Percentiles rank a stretch among this genome's conserved stretches.
Evolutionary conservation across 2,329 filamentous ascomycete genomes (phyloP).

Genomic region (Penicillium polonicum): DNA sequence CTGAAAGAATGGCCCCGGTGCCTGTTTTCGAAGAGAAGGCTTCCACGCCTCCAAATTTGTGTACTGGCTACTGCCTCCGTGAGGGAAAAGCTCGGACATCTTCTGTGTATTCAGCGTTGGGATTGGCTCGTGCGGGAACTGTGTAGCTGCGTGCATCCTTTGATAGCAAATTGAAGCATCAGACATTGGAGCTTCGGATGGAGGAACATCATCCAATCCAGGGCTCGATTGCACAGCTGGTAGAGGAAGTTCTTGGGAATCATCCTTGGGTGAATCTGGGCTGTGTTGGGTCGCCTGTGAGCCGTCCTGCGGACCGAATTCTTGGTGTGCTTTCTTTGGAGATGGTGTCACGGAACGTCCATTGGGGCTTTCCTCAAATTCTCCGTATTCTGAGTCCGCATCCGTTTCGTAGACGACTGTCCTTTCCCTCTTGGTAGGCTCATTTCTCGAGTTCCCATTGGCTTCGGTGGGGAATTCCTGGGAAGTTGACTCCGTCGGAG

Average conservation of each 20-base stretch:
- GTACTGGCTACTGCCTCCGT: slow-evolving; percentile 24
- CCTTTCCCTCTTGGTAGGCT: slow-evolving; percentile 21
- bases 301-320: not conserved
- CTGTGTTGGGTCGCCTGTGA: slow-evolving; percentile 6
- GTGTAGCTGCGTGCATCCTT: slow-evolving; percentile 36
- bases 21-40: slow-evolving; percentile 5
- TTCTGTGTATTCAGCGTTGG: slow-evolving; percentile 38
- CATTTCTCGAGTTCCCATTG: not conserved
- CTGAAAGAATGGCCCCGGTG: slow-evolving; percentile 18
- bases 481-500: slow-evolving; percentile 3
- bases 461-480: not conserved
- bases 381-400: slow-evolving; percentile 39
- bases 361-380: slow-evolving; percentile 23
- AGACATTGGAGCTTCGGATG: slow-evolving; percentile 31
- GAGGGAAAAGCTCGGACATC: slow-evolving; percentile 41
- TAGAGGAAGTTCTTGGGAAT: slow-evolving; percentile 36
- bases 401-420: slow-evolving; percentile 46
- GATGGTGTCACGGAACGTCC: slow-evolving; percentile 13
- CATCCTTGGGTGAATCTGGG: slow-evolving; percentile 19
- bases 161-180: slow-evolving; percentile 42
- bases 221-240: slow-evolving; percentile 22
- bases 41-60: slow-evolving; percentile 3
- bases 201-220: slow-evolving; percentile 26
- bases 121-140: slow-evolving; percentile 39
- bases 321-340: not conserved